Percentiles rank a stretch among this genome's conserved stretches.
Evolutionary conservation across 2,329 filamentous ascomycete genomes (phyloP).

Genomic region (Hymenoscyphus albidus): DNA sequence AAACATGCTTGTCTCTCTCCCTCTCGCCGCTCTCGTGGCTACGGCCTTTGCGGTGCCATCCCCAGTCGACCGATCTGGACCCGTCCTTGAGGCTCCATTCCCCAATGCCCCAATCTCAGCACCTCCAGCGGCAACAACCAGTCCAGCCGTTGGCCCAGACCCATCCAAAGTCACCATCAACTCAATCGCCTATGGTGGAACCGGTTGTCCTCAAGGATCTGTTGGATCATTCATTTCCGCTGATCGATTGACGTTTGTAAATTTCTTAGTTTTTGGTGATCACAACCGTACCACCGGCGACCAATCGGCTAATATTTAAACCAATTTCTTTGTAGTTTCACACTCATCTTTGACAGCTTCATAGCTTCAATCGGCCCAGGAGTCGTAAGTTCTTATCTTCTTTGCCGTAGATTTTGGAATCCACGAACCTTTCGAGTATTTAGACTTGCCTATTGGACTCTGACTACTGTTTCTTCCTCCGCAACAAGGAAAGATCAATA

Average conservation of each 20-base stretch:
- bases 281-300: too few relatives aligned
- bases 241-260: slow-evolving; percentile 40
- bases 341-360: slow-evolving; percentile 50
- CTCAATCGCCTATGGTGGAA: slow-evolving; percentile 44
- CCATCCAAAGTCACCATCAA: slow-evolving; percentile 40
- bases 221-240: slow-evolving; percentile 41
- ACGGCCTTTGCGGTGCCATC: slow-evolving; percentile 25
- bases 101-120: slow-evolving; percentile 5
- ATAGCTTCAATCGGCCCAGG: slow-evolving; percentile 46
- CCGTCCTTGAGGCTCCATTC: slow-evolving; percentile 21
- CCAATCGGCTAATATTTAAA: not conserved
- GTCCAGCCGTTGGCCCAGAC: slow-evolving; percentile 28
- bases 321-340: slow-evolving; percentile 35
- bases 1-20: slow-evolving; percentile 24
- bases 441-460: too few relatives aligned
- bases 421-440: too few relatives aligned
- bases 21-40: slow-evolving; percentile 22
- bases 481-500: too few relatives aligned
- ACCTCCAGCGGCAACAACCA: slow-evolving; percentile 16
- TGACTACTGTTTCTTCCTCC: too few relatives aligned
- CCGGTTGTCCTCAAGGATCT: slow-evolving; percentile 44
- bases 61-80: slow-evolving; percentile 10
- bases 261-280: slow-evolving; percentile 24
- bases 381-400: slow-evolving; percentile 22
- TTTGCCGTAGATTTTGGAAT: too few relatives aligned